Conservation (phyloP, 331 rosid species). For the Pyrus hybrid region DNA sequence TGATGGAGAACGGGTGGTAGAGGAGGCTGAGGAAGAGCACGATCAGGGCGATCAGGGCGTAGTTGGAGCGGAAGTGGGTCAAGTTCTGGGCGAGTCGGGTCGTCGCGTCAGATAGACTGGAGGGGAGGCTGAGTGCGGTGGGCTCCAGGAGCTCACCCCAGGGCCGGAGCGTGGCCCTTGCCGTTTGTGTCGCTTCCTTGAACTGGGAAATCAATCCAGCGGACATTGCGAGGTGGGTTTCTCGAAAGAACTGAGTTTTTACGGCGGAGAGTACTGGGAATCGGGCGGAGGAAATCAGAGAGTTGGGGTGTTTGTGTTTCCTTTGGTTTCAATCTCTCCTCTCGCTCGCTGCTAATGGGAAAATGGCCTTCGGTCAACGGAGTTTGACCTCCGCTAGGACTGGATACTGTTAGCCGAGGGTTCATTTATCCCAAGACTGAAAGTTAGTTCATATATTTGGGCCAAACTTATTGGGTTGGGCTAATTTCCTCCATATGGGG, state of each 20-base stretch:
- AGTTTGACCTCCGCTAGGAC: not conserved
- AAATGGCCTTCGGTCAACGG: not conserved
- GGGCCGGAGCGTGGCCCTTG: slow-evolving; percentile 48
- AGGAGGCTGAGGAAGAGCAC: slow-evolving; percentile 45
- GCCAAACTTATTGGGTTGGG: not conserved
- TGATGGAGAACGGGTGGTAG: slow-evolving; percentile 39
- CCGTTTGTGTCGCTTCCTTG: slow-evolving; percentile 30
- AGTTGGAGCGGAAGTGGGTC: slow-evolving; percentile 52
- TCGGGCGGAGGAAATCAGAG: not conserved
- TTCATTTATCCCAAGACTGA: not conserved
- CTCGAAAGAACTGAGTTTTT: not conserved
- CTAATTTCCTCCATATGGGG: not conserved
- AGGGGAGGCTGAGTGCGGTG: slow-evolving; percentile 39
- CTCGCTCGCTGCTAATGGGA: not conserved
- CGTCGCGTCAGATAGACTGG: slow-evolving; percentile 36
- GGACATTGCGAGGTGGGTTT: not conserved
- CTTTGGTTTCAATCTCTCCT: not conserved
- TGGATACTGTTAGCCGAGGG: not conserved
- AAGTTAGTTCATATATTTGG: not conserved
- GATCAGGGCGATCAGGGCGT: slow-evolving; percentile 27
- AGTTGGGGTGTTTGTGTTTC: not conserved
- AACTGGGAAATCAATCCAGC: slow-evolving; percentile 14
- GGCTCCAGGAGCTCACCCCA: slow-evolving; percentile 40
- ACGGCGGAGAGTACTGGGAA: not conserved
- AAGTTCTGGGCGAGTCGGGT: slow-evolving; percentile 44